Evolutionary conservation across 2,329 filamentous ascomycete species (phyloP).

Genomic region (Ascosphaera apis): DNA sequence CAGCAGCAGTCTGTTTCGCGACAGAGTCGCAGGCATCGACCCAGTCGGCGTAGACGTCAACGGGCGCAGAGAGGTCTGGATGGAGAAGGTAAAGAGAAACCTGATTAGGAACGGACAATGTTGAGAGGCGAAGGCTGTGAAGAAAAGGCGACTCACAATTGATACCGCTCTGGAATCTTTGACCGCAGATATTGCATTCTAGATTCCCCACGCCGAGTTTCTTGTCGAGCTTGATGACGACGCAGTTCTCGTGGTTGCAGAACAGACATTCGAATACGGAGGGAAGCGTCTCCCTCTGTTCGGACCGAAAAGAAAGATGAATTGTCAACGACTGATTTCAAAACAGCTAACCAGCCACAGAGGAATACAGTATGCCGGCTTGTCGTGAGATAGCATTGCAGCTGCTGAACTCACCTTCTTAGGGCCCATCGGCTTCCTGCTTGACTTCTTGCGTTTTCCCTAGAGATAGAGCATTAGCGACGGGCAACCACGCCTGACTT

Average conservation of each 20-base stretch:
- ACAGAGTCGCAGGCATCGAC: slow-evolving; percentile 75
- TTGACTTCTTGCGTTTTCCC: slow-evolving; percentile 84
- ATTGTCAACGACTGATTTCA: background rate
- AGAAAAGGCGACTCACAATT: slow-evolving; percentile 40
- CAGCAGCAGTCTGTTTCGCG: slow-evolving; percentile 30
- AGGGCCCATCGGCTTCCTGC: slow-evolving; percentile 55
- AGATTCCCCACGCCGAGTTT: slow-evolving; percentile 70
- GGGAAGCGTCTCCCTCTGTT: slow-evolving; percentile 23
- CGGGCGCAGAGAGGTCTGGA: slow-evolving; percentile 62
- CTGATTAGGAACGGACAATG: background rate
- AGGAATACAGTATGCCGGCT: background rate
- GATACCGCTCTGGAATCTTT: slow-evolving; percentile 77
- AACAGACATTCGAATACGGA: slow-evolving; percentile 92
- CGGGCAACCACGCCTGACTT: no score
- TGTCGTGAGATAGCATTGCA: background rate
- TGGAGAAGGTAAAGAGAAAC: slow-evolving; percentile 1
- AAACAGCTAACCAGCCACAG: slow-evolving; percentile 4
- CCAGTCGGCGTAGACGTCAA: slow-evolving; percentile 97
- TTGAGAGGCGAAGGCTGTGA: background rate
- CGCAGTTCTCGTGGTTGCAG: slow-evolving; percentile 91
- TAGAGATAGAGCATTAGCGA: no score
- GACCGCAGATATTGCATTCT: slow-evolving; percentile 78
- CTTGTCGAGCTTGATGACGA: slow-evolving; percentile 80
- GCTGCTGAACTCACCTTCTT: slow-evolving; percentile 41
- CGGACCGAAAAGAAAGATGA: background rate